Percentiles rank a stretch among this genome's conserved stretches.
Evolutionary conservation across 257 asterid genomes (phyloP).

Genomic region (Solanum tarijense): DNA sequence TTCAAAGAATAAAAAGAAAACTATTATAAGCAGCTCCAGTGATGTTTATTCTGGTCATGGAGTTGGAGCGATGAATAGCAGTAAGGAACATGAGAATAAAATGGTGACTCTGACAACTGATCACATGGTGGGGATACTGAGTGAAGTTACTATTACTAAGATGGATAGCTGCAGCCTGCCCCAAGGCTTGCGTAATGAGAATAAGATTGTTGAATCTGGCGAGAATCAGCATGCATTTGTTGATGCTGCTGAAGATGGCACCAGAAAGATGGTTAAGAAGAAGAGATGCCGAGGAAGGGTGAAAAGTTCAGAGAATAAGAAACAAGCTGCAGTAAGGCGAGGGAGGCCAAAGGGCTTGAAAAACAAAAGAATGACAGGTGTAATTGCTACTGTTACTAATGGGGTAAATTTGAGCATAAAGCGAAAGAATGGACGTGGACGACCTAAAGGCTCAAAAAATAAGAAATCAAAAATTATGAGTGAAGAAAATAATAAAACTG

Average conservation of each 20-base stretch:
- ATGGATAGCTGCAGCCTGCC: neutral
- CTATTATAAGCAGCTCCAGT: neutral
- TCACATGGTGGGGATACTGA: neutral
- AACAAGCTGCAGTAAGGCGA: neutral
- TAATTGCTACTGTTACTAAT: neutral
- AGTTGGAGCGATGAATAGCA: neutral
- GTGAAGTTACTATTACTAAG: neutral
- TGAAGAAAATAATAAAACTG: neutral
- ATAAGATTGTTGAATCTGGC: neutral
- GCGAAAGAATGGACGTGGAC: slow-evolving; percentile 5
- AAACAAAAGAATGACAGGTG: neutral
- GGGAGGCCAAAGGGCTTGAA: slow-evolving; percentile 5
- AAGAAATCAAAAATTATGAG: slow-evolving; percentile 1
- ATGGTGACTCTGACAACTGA: neutral
- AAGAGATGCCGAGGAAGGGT: slow-evolving; percentile 6
- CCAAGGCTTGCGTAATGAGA: neutral
- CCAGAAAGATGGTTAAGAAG: neutral
- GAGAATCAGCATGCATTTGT: neutral
- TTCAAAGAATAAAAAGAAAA: slow-evolving; percentile 4
- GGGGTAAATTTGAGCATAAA: neutral
- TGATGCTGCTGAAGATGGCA: neutral
- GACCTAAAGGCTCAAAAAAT: slow-evolving; percentile 12
- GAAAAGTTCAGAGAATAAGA: slow-evolving; percentile 13
- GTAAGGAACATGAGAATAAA: neutral
- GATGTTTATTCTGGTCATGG: neutral